Evolutionary conservation across 768 basidiomycete species (phyloP).

Genomic region (Tricholoma sp.): DNA sequence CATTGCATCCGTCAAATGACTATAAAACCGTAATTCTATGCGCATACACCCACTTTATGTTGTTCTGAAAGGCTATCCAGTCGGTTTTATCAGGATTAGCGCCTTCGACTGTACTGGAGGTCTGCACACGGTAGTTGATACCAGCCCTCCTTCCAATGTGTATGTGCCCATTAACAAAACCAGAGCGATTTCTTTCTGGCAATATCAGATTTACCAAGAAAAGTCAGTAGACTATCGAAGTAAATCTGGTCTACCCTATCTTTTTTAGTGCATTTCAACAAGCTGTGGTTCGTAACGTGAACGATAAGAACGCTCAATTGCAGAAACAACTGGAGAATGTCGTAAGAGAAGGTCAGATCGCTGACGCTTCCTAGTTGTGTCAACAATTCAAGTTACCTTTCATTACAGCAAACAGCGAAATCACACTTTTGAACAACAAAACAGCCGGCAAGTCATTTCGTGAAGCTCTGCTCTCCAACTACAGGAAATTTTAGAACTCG

Average conservation of each 20-base stretch:
- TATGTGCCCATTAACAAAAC: not conserved
- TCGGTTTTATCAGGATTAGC: conserved; percentile 80
- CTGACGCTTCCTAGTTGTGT: not conserved
- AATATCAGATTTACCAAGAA: conserved; percentile 86
- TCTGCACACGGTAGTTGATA: conserved; percentile 63
- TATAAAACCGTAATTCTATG: conserved; percentile 69
- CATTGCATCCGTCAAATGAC: conserved; percentile 81
- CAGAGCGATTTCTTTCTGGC: conserved; percentile 87
- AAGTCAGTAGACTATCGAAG: conserved; percentile 36
- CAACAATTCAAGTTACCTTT: not conserved
- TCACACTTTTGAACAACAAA: conserved; percentile 65
- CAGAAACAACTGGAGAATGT: conserved; percentile 86
- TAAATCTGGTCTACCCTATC: not conserved
- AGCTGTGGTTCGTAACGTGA: conserved; percentile 73
- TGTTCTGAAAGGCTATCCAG: conserved; percentile 30
- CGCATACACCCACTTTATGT: conserved; percentile 30
- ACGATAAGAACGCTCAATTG: conserved; percentile 75
- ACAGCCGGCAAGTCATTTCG: conserved; percentile 43
- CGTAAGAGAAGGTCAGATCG: conserved; percentile 72
- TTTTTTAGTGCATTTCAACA: conserved; percentile 70
- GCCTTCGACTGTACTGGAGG: conserved; percentile 73
- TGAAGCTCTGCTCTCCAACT: not conserved
- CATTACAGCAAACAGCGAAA: conserved; percentile 66
- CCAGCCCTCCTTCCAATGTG: not conserved
- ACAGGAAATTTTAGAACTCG: conserved; percentile 46